Percentiles rank a stretch among this genome's conserved stretches.
Evolutionary conservation across 2,329 filamentous ascomycete species (phyloP).

Genomic region (Alternaria sp.): DNA sequence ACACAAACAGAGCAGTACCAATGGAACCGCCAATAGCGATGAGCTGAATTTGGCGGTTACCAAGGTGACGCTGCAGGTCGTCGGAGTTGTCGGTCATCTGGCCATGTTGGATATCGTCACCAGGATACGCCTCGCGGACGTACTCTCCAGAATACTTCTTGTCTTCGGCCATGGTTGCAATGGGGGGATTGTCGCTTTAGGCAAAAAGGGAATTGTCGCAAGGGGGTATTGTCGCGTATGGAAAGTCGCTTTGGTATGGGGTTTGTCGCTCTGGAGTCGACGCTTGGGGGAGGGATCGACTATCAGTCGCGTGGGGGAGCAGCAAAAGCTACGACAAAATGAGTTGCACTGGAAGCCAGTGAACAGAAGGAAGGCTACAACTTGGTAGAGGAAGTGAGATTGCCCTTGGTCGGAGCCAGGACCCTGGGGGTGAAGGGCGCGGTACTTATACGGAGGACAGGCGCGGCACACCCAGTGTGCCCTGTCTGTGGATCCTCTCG

Average conservation of each 20-base stretch:
- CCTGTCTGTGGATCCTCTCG: constrained; percentile 29
- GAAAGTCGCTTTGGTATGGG: constrained; percentile 23
- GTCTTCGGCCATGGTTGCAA: constrained; percentile 39
- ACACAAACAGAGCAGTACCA: constrained; percentile 63
- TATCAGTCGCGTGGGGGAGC: constrained; percentile 19
- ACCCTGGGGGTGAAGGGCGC: constrained; percentile 16
- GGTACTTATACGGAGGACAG: constrained; percentile 37
- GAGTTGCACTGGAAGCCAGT: constrained; percentile 31
- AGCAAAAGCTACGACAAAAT: constrained; percentile 31
- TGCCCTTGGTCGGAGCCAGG: constrained; percentile 20
- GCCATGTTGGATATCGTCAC: constrained; percentile 38
- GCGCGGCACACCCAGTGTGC: constrained; percentile 27
- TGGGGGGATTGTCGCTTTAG: constrained; percentile 20
- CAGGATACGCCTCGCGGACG: constrained; percentile 31
- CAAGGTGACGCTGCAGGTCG: constrained; percentile 48
- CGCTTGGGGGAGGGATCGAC: constrained; percentile 11
- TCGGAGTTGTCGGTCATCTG: constrained; percentile 43
- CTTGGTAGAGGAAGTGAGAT: constrained; percentile 17
- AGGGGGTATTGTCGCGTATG: constrained; percentile 13
- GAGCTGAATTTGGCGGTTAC: constrained; percentile 50
- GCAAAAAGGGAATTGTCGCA: constrained; percentile 15
- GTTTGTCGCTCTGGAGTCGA: constrained; percentile 24
- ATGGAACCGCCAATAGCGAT: constrained; percentile 52
- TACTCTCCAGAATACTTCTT: constrained; percentile 44
- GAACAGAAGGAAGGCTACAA: constrained; percentile 21